Conservation (phyloP, 2,329 filamentous ascomycete genomes). For the Microsporum canis region DNA sequence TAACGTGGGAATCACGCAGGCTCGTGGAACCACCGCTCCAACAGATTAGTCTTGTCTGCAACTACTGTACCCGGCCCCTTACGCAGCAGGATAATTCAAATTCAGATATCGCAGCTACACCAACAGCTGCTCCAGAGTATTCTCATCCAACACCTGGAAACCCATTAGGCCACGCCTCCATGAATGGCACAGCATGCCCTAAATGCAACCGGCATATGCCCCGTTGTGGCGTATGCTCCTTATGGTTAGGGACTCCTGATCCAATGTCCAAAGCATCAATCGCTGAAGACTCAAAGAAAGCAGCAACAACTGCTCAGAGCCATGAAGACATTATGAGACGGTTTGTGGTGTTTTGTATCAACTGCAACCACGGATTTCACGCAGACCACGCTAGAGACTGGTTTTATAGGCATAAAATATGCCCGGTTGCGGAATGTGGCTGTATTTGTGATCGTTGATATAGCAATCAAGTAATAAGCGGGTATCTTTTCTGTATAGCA, state of each 20-base stretch:
- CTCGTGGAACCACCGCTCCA: constrained; percentile 40
- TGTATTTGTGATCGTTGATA: constrained; percentile 38
- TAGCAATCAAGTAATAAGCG: not conserved
- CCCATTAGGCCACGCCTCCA: constrained; percentile 25
- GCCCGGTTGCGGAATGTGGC: constrained; percentile 45
- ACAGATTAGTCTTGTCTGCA: constrained; percentile 49
- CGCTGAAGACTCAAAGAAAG: constrained; percentile 23
- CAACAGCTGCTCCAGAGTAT: constrained; percentile 18
- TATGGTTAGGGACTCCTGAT: constrained; percentile 51
- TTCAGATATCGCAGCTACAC: constrained; percentile 17
- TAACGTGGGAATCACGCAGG: constrained; percentile 39
- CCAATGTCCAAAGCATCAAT: constrained; percentile 35
- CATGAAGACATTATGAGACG: constrained; percentile 40
- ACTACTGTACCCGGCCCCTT: constrained; percentile 48
- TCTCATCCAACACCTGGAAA: constrained; percentile 27
- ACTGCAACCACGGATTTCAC: constrained; percentile 54
- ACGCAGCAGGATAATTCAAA: constrained; percentile 33
- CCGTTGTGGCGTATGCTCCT: constrained; percentile 50
- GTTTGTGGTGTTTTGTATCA: constrained; percentile 51
- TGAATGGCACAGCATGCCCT: constrained; percentile 46
- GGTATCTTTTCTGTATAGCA: not conserved
- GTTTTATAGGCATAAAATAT: constrained; percentile 46
- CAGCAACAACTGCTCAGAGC: not conserved
- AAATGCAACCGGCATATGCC: constrained; percentile 53
- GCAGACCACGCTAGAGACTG: constrained; percentile 51